Evolutionary conservation across 352 stramenopile species (phyloP), one percentile per base, ranked within the genome.

Genomic region (Peronospora farinosa): DNA sequence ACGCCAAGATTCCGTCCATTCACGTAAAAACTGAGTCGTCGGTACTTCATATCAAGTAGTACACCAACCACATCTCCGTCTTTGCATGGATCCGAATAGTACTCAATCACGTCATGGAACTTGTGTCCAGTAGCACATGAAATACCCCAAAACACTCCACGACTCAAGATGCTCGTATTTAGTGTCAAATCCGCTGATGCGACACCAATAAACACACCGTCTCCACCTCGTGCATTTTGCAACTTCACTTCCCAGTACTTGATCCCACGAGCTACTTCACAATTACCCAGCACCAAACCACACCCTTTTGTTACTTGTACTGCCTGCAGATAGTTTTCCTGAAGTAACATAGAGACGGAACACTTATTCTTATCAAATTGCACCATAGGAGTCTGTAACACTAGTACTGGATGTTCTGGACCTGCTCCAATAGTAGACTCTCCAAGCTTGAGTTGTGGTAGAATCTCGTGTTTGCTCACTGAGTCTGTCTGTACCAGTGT

Each of bases 191-290:
- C 76, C 0, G 66, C 35, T 0, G 67, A 67, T 9, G 74, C 76
- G 1, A 92, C 72, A 12, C 78, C 81, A 0, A 90, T 36, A 44
- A 92, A 89, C 27, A 92, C 69, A 17, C 81, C 81, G 32, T 90
- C 77, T 11, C 78, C 78, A 17, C 65, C 63, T 16, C 62, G 55
- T 6, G 73, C 55, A 19, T 58, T 76, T 15, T 78, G 42, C 13
- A 92, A 45, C 51, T 84, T 51, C 8, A 87, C 73, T 49, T 92
- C 78, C 81, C 81, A 92, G 61, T 92, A 92, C 63, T 89, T 90
- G 49, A 89, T 67, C 3, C 78, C 81, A 45, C 74, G 72, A 9
- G 60, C 46, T 10, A 88, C 57, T 19, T 83, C 65, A 8, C 54
- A 67, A 31, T 77, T 86, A 35, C 74, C 74, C 13, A 89, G 40